phyloP scores from a whole-genome alignment of 371 early-diverging fungal genomes.

The Agmasoma carcini region DNA sequence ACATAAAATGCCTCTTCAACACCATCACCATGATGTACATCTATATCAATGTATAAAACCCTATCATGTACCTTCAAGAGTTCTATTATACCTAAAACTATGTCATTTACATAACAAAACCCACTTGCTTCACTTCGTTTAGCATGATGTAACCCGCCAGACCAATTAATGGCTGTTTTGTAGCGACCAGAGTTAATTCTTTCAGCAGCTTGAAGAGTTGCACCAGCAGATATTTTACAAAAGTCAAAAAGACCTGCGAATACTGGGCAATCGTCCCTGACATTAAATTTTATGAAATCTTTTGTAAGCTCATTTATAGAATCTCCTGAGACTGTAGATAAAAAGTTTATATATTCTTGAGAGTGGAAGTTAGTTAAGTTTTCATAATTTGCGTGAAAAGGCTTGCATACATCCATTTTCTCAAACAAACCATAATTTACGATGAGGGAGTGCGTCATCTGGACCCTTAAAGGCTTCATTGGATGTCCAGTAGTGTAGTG shows the following conservation, averaged over 20 bases:
- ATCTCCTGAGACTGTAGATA: slow-evolving; percentile 76
- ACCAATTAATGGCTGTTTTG: slow-evolving; percentile 92
- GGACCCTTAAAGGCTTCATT: slow-evolving; percentile 54
- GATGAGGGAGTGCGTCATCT: slow-evolving; percentile 53
- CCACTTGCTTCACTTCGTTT: slow-evolving; percentile 84
- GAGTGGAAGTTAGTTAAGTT: slow-evolving; percentile 96
- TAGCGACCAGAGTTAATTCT: slow-evolving; percentile 70
- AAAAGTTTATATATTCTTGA: slow-evolving; percentile 92
- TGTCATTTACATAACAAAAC: slow-evolving; percentile 98
- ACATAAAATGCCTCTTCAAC: slow-evolving; percentile 94
- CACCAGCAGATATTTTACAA: slow-evolving; percentile 47
- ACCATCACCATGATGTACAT: slow-evolving; percentile 97
- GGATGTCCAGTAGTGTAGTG: slow-evolving; percentile 54
- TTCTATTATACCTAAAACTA: slow-evolving; percentile 82
- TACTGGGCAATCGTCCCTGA: slow-evolving; percentile 60
- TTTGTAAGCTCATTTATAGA: slow-evolving; percentile 64
- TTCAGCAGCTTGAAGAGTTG: slow-evolving; percentile 59
- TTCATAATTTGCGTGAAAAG: slow-evolving; percentile 66
- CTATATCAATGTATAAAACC: slow-evolving; percentile 94
- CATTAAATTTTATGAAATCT: slow-evolving; percentile 65
- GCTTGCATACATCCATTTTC: slow-evolving; percentile 56
- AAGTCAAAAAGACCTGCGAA: slow-evolving; percentile 57
- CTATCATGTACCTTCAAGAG: slow-evolving; percentile 74
- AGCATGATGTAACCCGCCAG: slow-evolving; percentile 94
- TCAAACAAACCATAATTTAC: slow-evolving; percentile 50